These are phyloP conservation scores for Clarireedia paspali DNA, from an alignment of 2,329 filamentous ascomycete genomes.

Conservation along the genomic window DNA sequence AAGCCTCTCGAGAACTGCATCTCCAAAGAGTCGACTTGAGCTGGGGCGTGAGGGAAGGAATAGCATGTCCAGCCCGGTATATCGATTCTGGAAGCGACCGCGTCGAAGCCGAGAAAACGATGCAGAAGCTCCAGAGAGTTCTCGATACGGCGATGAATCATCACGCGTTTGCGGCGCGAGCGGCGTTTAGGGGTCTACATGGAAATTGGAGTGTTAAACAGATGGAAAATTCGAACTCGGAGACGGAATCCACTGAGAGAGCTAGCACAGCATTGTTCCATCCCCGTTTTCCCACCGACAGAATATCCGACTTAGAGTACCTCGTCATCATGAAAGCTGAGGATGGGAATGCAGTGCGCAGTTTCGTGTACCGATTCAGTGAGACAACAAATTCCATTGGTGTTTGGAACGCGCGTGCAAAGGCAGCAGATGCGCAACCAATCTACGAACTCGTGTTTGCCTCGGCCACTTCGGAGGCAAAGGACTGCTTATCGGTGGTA, in stretches of 20 bases:
- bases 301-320: not conserved
- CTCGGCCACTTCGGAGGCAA: not conserved
- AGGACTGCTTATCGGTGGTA: too few relatives aligned
- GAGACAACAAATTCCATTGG: not conserved
- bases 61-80: not conserved
- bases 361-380: not conserved
- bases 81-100: not conserved
- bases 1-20: not conserved
- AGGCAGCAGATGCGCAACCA: fast-evolving
- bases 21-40: not conserved
- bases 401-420: not conserved
- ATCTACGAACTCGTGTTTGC: not conserved
- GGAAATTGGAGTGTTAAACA: not conserved
- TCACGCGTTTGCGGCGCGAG: not conserved
- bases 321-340: not conserved
- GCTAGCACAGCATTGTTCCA: not conserved
- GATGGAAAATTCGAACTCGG: not conserved
- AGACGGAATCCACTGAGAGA: not conserved
- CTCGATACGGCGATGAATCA: not conserved
- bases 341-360: not conserved
- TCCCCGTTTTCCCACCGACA: not conserved
- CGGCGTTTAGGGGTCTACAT: not conserved
- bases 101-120: not conserved
- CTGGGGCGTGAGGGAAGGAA: not conserved
- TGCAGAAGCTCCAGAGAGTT: not conserved